These are phyloP conservation scores for Geranium rotundifolium DNA, from an alignment of 345 rosid genomes.

Conservation along the genomic window DNA sequence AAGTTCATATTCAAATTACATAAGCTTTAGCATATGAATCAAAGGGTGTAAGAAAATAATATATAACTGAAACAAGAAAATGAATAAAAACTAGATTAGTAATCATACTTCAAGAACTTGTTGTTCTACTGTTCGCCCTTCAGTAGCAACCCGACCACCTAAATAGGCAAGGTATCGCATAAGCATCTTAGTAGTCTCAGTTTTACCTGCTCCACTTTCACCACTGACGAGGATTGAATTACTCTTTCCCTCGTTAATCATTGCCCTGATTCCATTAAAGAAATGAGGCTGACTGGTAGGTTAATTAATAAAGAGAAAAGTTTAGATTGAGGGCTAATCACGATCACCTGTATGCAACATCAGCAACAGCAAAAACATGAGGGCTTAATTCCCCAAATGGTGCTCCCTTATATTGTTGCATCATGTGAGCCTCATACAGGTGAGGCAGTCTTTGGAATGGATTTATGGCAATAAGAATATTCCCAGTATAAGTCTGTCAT, in stretches of 20 bases:
- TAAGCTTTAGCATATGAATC: constrained; percentile 5
- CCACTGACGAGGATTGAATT: constrained; percentile 88
- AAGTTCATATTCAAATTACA: constrained; percentile 2
- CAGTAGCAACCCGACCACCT: constrained; percentile 60
- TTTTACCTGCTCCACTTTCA: constrained; percentile 96
- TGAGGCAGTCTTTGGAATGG: constrained; percentile 69
- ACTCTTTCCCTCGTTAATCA: constrained; percentile 67
- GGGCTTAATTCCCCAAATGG: constrained; percentile 48
- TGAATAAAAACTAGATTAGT: background rate
- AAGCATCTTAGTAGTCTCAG: constrained; percentile 90
- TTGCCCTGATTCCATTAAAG: constrained; percentile 33
- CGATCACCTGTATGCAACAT: constrained; percentile 53
- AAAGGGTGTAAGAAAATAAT: constrained; percentile 1
- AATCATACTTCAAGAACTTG: constrained; percentile 64
- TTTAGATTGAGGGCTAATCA: background rate
- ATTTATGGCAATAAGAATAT: constrained; percentile 85
- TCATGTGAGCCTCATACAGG: constrained; percentile 37
- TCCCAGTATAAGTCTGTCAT: constrained; percentile 78
- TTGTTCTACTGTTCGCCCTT: constrained; percentile 65
- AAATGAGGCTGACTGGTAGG: background rate
- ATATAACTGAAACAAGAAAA: constrained; percentile 11
- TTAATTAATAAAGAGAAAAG: background rate
- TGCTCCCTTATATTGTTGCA: constrained; percentile 63
- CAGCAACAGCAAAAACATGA: constrained; percentile 81
- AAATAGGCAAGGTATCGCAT: constrained; percentile 85